These are phyloP conservation scores for Aspergillus sp. DNA, from an alignment of 2,329 filamentous ascomycete genomes.

Conservation along the genomic window DNA sequence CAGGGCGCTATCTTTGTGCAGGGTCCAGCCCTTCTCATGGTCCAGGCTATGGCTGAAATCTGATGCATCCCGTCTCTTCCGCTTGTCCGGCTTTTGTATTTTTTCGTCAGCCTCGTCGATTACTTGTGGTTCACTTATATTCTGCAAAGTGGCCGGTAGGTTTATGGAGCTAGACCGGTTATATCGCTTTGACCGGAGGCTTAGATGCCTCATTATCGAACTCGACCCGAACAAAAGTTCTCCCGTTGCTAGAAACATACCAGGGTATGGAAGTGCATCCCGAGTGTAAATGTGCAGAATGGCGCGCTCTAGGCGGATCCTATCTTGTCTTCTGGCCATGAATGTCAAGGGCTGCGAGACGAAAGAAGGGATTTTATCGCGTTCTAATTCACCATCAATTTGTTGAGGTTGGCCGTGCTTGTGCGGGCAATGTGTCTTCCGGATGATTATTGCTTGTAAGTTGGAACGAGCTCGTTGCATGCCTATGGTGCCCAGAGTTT, in stretches of 20 bases:
- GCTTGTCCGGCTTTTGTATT: background rate
- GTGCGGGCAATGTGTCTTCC: slow-evolving; percentile 73
- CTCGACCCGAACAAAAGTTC: slow-evolving; percentile 73
- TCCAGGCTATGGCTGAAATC: slow-evolving; percentile 1
- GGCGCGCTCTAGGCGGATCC: slow-evolving; percentile 71
- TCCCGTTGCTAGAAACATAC: slow-evolving; percentile 67
- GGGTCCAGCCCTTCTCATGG: slow-evolving; percentile 3
- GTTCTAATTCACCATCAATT: slow-evolving; percentile 60
- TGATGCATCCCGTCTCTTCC: background rate
- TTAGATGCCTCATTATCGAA: slow-evolving; percentile 84
- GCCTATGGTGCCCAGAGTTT: slow-evolving; percentile 72
- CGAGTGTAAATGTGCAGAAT: slow-evolving; percentile 82
- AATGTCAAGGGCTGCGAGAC: slow-evolving; percentile 65
- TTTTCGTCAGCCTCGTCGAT: slow-evolving; percentile 1
- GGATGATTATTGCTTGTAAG: slow-evolving; percentile 76
- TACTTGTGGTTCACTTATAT: background rate
- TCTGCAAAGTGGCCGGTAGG: slow-evolving; percentile 1
- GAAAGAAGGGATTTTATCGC: slow-evolving; percentile 77
- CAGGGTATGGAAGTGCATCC: slow-evolving; percentile 77
- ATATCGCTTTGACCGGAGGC: slow-evolving; percentile 73
- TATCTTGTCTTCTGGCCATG: slow-evolving; percentile 71
- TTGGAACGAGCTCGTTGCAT: slow-evolving; percentile 69
- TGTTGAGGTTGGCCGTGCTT: slow-evolving; percentile 51
- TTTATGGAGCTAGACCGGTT: slow-evolving; percentile 64
- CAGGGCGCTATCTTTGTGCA: slow-evolving; percentile 1